phyloP scores from a whole-genome alignment of 2,329 filamentous ascomycete genomes.

The Pyricularia grisea region DNA sequence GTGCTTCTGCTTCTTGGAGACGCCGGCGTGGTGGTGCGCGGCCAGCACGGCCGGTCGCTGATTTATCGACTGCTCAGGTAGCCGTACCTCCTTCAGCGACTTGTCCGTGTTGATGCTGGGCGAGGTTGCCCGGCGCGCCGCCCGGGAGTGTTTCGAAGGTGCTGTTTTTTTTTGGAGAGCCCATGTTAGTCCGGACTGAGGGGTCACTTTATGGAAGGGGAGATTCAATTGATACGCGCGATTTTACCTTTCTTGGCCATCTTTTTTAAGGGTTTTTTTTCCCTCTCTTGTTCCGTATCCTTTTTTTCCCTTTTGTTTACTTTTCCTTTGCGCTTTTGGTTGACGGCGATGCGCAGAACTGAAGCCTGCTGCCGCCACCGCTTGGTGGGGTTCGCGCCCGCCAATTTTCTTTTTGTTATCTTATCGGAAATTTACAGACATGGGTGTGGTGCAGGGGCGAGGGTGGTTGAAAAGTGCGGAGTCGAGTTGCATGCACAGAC shows the following conservation, averaged over 20 bases:
- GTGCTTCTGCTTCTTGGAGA: conserved; percentile 56
- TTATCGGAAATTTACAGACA: neutral
- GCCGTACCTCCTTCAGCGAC: conserved; percentile 51
- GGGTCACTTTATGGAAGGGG: neutral
- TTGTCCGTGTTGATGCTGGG: conserved; percentile 64
- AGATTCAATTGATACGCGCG: neutral
- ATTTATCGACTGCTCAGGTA: conserved; percentile 36
- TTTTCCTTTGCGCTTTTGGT: neutral
- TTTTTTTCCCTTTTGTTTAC: neutral
- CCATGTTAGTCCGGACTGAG: neutral
- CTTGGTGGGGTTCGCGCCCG: neutral
- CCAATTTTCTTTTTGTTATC: neutral
- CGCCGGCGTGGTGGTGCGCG: conserved; percentile 56
- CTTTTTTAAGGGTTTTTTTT: neutral
- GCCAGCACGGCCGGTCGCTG: conserved; percentile 58
- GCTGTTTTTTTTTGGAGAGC: conserved; percentile 27
- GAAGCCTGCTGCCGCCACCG: neutral
- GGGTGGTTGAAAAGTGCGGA: neutral
- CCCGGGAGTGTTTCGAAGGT: conserved; percentile 61
- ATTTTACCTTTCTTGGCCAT: conserved; percentile 11
- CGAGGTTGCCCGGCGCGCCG: conserved; percentile 62
- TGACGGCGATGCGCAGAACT: neutral
- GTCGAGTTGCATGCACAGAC: neutral
- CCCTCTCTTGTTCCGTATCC: no score
- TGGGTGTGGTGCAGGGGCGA: neutral